phyloP scores from a whole-genome alignment of 2,329 filamentous ascomycete genomes.

The Lachnellula arida region DNA sequence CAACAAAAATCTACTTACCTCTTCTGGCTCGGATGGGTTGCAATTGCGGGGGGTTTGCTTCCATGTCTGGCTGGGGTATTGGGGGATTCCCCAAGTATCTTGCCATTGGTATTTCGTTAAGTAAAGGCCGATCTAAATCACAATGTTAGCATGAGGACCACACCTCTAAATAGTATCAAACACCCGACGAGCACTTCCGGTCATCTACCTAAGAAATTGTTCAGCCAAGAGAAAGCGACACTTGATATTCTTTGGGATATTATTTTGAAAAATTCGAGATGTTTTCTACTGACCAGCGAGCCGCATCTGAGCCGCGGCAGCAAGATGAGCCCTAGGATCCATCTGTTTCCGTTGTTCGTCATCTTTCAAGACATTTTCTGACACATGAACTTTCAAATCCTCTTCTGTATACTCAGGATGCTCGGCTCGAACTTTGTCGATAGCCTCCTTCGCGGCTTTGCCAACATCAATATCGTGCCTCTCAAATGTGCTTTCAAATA shows the following conservation, averaged over 20 bases:
- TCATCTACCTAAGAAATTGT: not conserved
- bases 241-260: not conserved
- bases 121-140: not conserved
- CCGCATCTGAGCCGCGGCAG: not conserved
- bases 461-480: conserved; percentile 61
- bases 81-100: not conserved
- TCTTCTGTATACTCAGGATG: conserved; percentile 58
- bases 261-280: not conserved
- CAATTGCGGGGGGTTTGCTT: no score
- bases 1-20: no score
- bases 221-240: not conserved
- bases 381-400: conserved; percentile 55
- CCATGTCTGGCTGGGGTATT: not conserved
- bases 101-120: not conserved
- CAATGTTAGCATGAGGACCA: not conserved
- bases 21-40: no score
- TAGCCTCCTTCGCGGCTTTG: conserved; percentile 54
- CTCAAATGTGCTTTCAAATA: conserved; percentile 58
- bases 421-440: conserved; percentile 49
- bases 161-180: not conserved
- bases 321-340: conserved; percentile 6
- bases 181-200: not conserved
- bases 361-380: conserved; percentile 45
- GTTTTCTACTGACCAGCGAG: conserved; percentile 5
- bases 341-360: conserved; percentile 30